phyloP scores from a whole-genome alignment of 768 basidiomycete species.

The Termitomyces sp. region DNA sequence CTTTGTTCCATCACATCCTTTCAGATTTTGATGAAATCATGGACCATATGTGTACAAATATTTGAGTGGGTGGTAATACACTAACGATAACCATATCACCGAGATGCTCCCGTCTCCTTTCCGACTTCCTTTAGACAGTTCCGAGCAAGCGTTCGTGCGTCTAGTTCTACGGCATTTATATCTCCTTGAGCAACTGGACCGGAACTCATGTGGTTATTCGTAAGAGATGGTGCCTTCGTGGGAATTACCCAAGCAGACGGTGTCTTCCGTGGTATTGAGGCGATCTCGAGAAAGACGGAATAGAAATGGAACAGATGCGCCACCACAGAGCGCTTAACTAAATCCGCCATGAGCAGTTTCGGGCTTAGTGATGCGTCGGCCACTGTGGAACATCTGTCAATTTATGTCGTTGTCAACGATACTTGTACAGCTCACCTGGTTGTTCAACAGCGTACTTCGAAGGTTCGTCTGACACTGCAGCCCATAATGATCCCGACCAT shows the following conservation, averaged over 20 bases:
- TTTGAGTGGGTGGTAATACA: neutral
- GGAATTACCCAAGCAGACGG: conserved; percentile 63
- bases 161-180: conserved; percentile 43
- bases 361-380: conserved; percentile 44
- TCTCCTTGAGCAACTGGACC: conserved; percentile 12
- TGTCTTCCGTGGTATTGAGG: conserved; percentile 62
- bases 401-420: neutral
- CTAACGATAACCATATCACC: conserved; percentile 1
- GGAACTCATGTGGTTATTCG: conserved; percentile 9
- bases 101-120: conserved; percentile 61
- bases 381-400: conserved; percentile 24
- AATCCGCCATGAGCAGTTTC: conserved; percentile 59
- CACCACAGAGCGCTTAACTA: conserved; percentile 68
- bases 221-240: conserved; percentile 8
- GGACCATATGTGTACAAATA: neutral
- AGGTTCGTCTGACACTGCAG: conserved; percentile 66
- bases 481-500: conserved; percentile 76
- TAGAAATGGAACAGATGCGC: conserved; percentile 93
- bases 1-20: no score
- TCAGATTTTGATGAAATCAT: neutral
- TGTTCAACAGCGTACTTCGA: conserved; percentile 49
- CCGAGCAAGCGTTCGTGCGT: conserved; percentile 64
- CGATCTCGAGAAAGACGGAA: conserved; percentile 73
- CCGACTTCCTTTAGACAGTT: conserved; percentile 70
- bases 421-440: conserved; percentile 45